Conservation (phyloP, 106 monocot genomes). For the Alisma plantagoaquatica region DNA sequence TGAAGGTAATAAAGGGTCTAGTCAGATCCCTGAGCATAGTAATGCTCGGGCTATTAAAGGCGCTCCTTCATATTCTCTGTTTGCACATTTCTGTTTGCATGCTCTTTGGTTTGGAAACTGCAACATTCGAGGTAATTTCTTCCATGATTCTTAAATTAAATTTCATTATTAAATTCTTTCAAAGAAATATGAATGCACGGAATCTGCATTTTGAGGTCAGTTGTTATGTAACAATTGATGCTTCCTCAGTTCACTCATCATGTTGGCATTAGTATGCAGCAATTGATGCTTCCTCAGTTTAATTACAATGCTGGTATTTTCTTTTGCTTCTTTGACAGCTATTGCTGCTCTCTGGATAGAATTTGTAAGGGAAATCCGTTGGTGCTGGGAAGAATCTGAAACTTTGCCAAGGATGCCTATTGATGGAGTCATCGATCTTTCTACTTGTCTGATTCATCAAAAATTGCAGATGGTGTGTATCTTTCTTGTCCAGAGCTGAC, state of each 20-base stretch:
- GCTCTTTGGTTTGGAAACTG: slow-evolving; percentile 95
- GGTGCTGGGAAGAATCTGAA: slow-evolving; percentile 98
- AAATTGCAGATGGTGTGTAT: slow-evolving; percentile 85
- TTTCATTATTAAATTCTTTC: background rate
- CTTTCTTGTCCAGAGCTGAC: too few species aligned
- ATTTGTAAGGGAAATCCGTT: slow-evolving; percentile 96
- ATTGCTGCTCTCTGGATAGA: slow-evolving; percentile 89
- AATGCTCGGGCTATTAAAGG: slow-evolving; percentile 69
- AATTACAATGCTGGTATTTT: background rate
- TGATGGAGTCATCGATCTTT: slow-evolving; percentile 60
- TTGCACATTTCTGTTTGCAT: slow-evolving; percentile 94
- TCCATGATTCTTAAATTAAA: background rate
- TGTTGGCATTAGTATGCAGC: too few species aligned
- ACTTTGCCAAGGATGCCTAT: slow-evolving; percentile 63
- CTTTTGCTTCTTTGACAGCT: slow-evolving; percentile 31
- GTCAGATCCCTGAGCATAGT: slow-evolving; percentile 32
- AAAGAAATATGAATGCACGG: too few species aligned
- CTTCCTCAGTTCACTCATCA: too few species aligned
- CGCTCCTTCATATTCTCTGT: slow-evolving; percentile 76
- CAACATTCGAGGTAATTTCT: slow-evolving; percentile 66
- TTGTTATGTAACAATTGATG: too few species aligned
- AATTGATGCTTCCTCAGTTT: too few species aligned
- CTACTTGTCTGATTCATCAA: slow-evolving; percentile 86
- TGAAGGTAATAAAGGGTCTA: too few species aligned
- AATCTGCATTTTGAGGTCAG: background rate